phyloP scores from a whole-genome alignment of 1,284 basidiomycete species.

The Tylopilus orsonianus region DNA sequence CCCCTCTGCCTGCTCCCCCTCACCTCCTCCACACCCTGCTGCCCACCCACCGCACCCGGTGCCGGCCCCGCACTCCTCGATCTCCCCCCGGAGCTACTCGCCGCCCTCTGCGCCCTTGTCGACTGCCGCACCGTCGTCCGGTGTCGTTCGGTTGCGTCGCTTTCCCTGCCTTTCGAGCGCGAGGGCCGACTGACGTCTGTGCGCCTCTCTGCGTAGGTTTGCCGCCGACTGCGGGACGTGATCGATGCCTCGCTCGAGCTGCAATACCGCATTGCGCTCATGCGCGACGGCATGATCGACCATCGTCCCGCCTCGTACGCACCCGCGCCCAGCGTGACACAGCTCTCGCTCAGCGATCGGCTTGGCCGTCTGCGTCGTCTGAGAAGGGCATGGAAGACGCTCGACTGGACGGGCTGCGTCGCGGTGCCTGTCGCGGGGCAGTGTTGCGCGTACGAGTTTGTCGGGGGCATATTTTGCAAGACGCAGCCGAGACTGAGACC shows the following conservation, averaged over 20 bases:
- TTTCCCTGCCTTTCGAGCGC: neutral
- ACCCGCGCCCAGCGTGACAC: neutral
- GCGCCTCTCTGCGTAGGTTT: slow-evolving; percentile 38
- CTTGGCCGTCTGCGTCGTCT: slow-evolving; percentile 40
- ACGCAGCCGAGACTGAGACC: slow-evolving; percentile 18
- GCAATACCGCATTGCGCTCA: slow-evolving; percentile 51
- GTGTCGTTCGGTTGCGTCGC: slow-evolving; percentile 38
- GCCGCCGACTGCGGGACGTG: slow-evolving; percentile 34
- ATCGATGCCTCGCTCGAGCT: slow-evolving; percentile 42
- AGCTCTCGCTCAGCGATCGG: slow-evolving; percentile 32
- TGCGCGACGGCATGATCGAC: slow-evolving; percentile 44
- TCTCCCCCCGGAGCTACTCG: slow-evolving; percentile 22
- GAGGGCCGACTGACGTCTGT: slow-evolving; percentile 3
- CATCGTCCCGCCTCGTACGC: slow-evolving; percentile 8
- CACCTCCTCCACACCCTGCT: too few relatives aligned
- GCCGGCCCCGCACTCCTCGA: slow-evolving; percentile 13
- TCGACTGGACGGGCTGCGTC: slow-evolving; percentile 36
- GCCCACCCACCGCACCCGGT: too few relatives aligned
- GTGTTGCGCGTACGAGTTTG: slow-evolving; percentile 58
- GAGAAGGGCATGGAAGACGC: slow-evolving; percentile 41
- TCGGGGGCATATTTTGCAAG: slow-evolving; percentile 55
- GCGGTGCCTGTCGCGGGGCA: slow-evolving; percentile 38
- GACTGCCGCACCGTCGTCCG: slow-evolving; percentile 10
- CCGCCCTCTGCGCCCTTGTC: slow-evolving; percentile 9
- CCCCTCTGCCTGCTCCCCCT: neutral